Evolutionary conservation across 371 early-diverging fungal species (phyloP), one percentile per base, ranked within the genome.

Genomic region (Batkoa obscura): DNA sequence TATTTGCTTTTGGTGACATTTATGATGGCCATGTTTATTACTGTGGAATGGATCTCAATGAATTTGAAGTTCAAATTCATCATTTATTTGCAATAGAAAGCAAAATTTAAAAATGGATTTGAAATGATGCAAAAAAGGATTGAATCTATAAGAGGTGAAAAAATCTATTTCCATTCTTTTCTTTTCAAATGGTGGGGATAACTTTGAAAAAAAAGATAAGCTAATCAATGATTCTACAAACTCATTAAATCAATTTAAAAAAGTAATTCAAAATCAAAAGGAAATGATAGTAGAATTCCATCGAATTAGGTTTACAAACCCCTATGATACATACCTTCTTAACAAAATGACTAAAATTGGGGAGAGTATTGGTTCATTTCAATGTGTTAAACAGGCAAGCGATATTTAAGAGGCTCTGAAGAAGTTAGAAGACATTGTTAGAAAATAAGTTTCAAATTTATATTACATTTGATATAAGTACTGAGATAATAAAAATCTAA

Each of bases 151-250:
- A 23, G 15, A 5, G 23, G 12, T 15, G 8, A 23, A 15, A 15
- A 5, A 45, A 15, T 15, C 12, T 15, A 23, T 45, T 15, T 45
- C 45, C 45, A 15, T 13, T 45, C 45, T 65, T 59, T 65, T 65
- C 58, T 57, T 65, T 45, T 62, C 66, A 1, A 63, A 65, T 37
- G 66, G 66, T 31, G 57, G 48, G 30, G 66, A 62, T 23, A 35
- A 45, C 4, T 48, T 50, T 23, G 15, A 30, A n/a, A 30, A 8
- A 60, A 59, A 5, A 43, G 51, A 12, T 37, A 55, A 0, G 35
- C 61, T 2, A 57, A 56, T 6, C 15, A 45, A 15, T 23, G 23
- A 5, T 45, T 15, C 45, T 15, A 45, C 6, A 13, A 12, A 23
- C 23, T 6, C 15, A 5, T 45, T 45, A 15, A 45, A 15, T 15